phyloP scores from a whole-genome alignment of 1,284 basidiomycete genomes.

The Naganishia albida region DNA sequence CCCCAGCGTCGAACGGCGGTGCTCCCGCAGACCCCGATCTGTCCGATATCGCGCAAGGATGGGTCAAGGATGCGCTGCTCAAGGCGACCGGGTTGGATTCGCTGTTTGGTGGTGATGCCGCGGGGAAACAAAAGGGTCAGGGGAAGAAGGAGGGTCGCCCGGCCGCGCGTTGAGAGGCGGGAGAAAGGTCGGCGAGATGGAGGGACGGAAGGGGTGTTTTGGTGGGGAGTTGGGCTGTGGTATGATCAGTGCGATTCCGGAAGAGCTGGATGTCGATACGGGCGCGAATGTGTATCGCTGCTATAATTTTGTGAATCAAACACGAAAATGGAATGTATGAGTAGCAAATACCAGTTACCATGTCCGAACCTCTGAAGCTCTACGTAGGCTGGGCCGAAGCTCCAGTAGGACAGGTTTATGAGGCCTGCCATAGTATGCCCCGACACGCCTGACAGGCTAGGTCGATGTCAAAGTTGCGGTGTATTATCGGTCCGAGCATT shows the following conservation, averaged over 20 bases:
- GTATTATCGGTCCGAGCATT: neutral
- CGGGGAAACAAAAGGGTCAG: conserved; percentile 26
- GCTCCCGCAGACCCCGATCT: conserved; percentile 12
- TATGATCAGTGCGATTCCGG: neutral
- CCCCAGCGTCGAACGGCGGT: neutral
- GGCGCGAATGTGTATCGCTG: no score
- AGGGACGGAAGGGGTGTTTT: no score
- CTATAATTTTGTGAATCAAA: neutral
- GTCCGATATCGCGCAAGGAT: conserved; percentile 32
- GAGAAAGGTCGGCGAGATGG: no score
- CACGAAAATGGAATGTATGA: neutral
- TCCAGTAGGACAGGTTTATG: no score
- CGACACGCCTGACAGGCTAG: no score
- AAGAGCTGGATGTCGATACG: no score
- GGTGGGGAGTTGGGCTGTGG: no score
- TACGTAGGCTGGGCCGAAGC: no score
- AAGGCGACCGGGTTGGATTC: conserved; percentile 34
- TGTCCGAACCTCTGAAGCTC: neutral
- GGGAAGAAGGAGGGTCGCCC: conserved; percentile 18
- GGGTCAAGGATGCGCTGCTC: conserved; percentile 35
- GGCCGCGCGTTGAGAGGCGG: neutral
- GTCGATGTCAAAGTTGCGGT: no score
- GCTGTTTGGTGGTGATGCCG: conserved; percentile 31
- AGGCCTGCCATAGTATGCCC: no score
- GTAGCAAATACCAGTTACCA: neutral